Evolutionary conservation across 768 basidiomycete genomes (phyloP).

Genomic region (Tylopilus intermedius): DNA sequence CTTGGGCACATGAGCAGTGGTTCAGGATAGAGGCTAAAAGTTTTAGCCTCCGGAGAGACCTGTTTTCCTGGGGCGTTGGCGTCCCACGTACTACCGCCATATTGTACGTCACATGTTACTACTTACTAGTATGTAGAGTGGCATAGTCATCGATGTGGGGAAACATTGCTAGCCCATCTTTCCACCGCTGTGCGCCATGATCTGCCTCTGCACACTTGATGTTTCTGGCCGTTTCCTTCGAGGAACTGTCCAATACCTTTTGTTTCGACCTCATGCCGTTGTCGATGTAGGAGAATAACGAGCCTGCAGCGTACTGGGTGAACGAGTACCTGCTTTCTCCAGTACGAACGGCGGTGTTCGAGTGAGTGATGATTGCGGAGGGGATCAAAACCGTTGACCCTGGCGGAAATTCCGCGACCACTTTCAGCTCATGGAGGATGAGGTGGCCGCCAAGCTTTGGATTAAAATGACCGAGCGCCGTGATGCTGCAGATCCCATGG

Average conservation of each 20-base stretch:
- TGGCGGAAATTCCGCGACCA: background rate
- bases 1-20: too few species aligned
- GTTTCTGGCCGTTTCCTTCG: background rate
- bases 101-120: too few species aligned
- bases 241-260: too few species aligned
- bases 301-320: slow-evolving; percentile 2
- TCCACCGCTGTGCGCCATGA: too few species aligned
- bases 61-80: too few species aligned
- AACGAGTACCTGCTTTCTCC: slow-evolving; percentile 1
- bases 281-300: slow-evolving; percentile 4
- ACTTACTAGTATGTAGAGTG: too few species aligned
- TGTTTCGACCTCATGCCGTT: slow-evolving; percentile 3
- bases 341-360: background rate
- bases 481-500: slow-evolving; percentile 5
- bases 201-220: too few species aligned
- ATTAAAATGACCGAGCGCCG: background rate
- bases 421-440: background rate
- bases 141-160: too few species aligned
- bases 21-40: too few species aligned
- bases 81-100: slow-evolving; percentile 17
- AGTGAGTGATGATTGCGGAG: background rate
- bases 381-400: background rate
- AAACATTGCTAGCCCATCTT: too few species aligned
- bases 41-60: too few species aligned
- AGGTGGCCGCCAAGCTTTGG: background rate